A percentile compares a stretch with the other conserved stretches of the same genome.
Conservation (phyloP, 2,329 filamentous ascomycete species). For the Fusarium albidum region DNA sequence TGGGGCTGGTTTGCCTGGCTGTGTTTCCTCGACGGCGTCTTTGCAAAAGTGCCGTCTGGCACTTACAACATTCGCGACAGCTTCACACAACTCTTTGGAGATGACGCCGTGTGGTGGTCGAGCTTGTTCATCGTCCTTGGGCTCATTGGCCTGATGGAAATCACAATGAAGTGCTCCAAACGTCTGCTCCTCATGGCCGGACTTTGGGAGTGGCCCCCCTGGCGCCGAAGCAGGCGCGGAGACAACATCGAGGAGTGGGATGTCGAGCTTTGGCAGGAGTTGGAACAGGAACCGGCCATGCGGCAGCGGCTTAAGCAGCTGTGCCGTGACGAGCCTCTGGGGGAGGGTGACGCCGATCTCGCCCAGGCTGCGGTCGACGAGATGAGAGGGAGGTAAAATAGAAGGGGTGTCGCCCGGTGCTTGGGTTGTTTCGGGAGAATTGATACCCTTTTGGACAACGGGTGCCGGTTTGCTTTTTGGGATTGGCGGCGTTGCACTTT, state of each 20-base stretch:
- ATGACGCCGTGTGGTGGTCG: slow-evolving; percentile 77
- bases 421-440: slow-evolving; percentile 23
- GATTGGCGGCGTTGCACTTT: slow-evolving; percentile 1
- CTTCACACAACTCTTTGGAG: slow-evolving; percentile 73
- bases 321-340: slow-evolving; percentile 45
- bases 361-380: slow-evolving; percentile 29
- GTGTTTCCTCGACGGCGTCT: slow-evolving; percentile 71
- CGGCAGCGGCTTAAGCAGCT: slow-evolving; percentile 52
- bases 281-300: slow-evolving; percentile 60
- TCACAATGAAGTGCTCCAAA: slow-evolving; percentile 62
- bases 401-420: slow-evolving; percentile 2
- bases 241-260: slow-evolving; percentile 59
- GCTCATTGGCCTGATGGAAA: slow-evolving; percentile 70
- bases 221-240: slow-evolving; percentile 46
- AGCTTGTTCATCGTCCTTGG: slow-evolving; percentile 71
- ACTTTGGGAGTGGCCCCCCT: slow-evolving; percentile 57
- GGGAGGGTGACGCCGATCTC: slow-evolving; percentile 37
- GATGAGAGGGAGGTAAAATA: slow-evolving; percentile 16
- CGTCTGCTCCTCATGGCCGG: slow-evolving; percentile 56
- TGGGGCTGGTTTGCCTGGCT: slow-evolving; percentile 79
- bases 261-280: slow-evolving; percentile 65
- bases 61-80: slow-evolving; percentile 74
- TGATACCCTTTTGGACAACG: slow-evolving; percentile 38
- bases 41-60: slow-evolving; percentile 56
- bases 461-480: slow-evolving; percentile 14